A percentile compares a stretch with the other conserved stretches of the same genome.
Conservation (phyloP, 345 rosid species). For the Citrus glauca region DNA sequence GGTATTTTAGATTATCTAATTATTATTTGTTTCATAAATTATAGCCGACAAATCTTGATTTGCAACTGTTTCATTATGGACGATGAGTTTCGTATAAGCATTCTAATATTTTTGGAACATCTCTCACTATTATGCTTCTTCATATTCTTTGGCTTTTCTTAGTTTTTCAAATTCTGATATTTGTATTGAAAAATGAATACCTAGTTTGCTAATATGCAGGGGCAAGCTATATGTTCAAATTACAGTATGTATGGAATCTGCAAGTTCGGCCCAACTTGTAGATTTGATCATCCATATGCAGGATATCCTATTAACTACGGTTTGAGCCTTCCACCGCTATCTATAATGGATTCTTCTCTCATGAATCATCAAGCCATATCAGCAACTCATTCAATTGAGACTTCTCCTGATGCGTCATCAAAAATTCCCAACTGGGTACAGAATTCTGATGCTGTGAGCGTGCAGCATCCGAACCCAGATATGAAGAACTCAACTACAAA, state of each 20-base stretch:
- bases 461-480: constrained; percentile 26
- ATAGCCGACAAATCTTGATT: neutral
- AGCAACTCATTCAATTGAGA: constrained; percentile 28
- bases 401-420: constrained; percentile 20
- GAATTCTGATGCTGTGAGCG: constrained; percentile 24
- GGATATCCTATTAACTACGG: constrained; percentile 40
- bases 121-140: neutral
- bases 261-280: constrained; percentile 69
- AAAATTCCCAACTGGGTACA: constrained; percentile 30
- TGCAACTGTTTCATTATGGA: neutral
- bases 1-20: neutral
- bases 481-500: constrained; percentile 21
- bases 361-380: constrained; percentile 35
- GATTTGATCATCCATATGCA: constrained; percentile 63
- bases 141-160: neutral
- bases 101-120: neutral
- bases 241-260: constrained; percentile 61
- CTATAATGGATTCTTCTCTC: constrained; percentile 39
- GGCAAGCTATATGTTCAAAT: constrained; percentile 64
- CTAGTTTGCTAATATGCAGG: constrained; percentile 38
- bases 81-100: neutral
- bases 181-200: neutral
- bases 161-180: neutral
- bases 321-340: constrained; percentile 37
- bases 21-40: no score